A percentile compares a stretch with the other conserved stretches of the same genome.
Conservation (phyloP, 306 rosid genomes). For the Erythrophleum fordii region DNA sequence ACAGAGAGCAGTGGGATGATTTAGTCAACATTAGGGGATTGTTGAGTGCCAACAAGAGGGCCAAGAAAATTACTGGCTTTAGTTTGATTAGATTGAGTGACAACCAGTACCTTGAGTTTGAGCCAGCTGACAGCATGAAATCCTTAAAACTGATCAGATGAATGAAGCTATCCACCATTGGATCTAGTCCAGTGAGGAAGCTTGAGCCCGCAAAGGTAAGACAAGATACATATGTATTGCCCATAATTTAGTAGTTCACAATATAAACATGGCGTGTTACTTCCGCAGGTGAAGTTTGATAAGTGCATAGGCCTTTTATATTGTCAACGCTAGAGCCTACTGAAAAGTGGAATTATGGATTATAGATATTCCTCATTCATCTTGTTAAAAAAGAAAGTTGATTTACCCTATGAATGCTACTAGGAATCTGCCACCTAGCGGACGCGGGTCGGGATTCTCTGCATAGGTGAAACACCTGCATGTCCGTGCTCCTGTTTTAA, state of each 20-base stretch:
- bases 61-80: constrained; percentile 61
- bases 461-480: too few relatives aligned
- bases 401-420: too few relatives aligned
- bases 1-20: constrained; percentile 70
- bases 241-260: not conserved
- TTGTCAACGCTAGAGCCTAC: too few relatives aligned
- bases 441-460: too few relatives aligned
- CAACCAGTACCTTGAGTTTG: constrained; percentile 38
- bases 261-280: too few relatives aligned
- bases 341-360: too few relatives aligned
- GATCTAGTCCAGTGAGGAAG: not conserved
- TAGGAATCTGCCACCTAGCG: too few relatives aligned
- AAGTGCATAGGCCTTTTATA: not conserved
- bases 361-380: too few relatives aligned
- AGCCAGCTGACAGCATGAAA: constrained; percentile 29
- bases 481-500: too few relatives aligned
- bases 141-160: constrained; percentile 32
- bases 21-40: constrained; percentile 60
- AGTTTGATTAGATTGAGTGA: constrained; percentile 59
- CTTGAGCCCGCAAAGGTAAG: not conserved
- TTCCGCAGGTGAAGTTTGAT: not conserved
- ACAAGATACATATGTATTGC: not conserved
- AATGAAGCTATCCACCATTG: not conserved
- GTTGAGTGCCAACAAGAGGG: constrained; percentile 51
- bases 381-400: too few relatives aligned